Conservation (phyloP, 2,329 filamentous ascomycete genomes). For the Hysterium pulicare region DNA sequence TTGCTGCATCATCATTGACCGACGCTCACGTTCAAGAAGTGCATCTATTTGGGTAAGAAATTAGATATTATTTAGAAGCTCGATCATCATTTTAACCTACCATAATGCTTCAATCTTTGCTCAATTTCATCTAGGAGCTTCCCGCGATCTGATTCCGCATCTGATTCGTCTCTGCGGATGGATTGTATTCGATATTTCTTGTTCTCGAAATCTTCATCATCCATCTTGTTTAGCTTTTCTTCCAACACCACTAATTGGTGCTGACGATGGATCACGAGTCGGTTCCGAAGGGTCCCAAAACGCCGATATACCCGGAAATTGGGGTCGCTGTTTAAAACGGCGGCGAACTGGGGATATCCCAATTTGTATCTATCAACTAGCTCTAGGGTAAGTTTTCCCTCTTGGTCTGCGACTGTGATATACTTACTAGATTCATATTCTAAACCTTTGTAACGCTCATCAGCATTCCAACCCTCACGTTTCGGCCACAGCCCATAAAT, state of each 20-base stretch:
- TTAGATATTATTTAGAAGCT: background rate
- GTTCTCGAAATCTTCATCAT: conserved; percentile 6
- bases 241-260: conserved; percentile 11
- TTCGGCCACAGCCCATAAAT: too few species aligned
- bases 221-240: conserved; percentile 6
- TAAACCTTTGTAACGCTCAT: too few species aligned
- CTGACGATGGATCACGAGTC: conserved; percentile 14
- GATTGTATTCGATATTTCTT: conserved; percentile 3
- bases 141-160: conserved; percentile 4
- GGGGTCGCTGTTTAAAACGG: conserved; percentile 8
- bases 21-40: conserved; percentile 7
- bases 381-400: too few species aligned
- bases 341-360: conserved; percentile 11
- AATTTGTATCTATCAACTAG: background rate
- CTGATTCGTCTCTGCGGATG: conserved; percentile 4
- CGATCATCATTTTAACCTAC: background rate
- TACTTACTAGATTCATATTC: too few species aligned
- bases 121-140: conserved; percentile 11
- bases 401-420: too few species aligned
- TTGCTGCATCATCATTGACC: conserved; percentile 8
- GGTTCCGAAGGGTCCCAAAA: conserved; percentile 13
- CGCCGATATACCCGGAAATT: conserved; percentile 10
- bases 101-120: conserved; percentile 6
- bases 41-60: conserved; percentile 5
- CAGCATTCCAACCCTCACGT: too few species aligned